Evolutionary conservation across 106 monocot species (phyloP).

Genomic region (Ottelia alismoides): DNA sequence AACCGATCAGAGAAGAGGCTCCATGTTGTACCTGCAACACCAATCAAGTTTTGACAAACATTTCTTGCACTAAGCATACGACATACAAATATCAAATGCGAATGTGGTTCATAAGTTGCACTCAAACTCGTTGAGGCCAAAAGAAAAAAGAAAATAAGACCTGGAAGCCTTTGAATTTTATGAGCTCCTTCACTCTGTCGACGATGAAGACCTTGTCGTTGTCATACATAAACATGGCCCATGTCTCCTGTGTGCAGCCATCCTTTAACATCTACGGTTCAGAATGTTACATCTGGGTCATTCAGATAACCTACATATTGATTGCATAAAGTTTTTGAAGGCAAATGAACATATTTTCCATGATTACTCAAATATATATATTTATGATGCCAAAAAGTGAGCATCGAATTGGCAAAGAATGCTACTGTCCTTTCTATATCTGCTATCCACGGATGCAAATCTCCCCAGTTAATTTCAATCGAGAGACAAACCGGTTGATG

Average conservation of each 20-base stretch:
- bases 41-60: no score
- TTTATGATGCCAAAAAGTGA: no score
- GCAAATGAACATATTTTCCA: no score
- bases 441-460: conserved; percentile 36
- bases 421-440: conserved; percentile 50
- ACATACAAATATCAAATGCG: no score
- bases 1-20: no score
- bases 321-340: no score
- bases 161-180: conserved; percentile 94
- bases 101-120: conserved; percentile 49
- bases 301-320: conserved; percentile 91
- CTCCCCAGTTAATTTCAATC: conserved; percentile 25
- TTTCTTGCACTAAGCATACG: no score
- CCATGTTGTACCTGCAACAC: no score
- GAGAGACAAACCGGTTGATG: conserved; percentile 23
- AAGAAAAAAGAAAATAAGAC: no score
- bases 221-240: conserved; percentile 80
- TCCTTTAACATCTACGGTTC: conserved; percentile 56
- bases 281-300: conserved; percentile 53
- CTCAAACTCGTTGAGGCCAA: no score
- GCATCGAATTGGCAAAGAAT: no score
- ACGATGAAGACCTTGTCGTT: conserved; percentile 88
- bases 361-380: no score
- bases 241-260: conserved; percentile 95
- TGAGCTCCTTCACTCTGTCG: conserved; percentile 87